Evolutionary conservation across 2,329 filamentous ascomycete species (phyloP).

Genomic region (Pseudocercospora fuligena): DNA sequence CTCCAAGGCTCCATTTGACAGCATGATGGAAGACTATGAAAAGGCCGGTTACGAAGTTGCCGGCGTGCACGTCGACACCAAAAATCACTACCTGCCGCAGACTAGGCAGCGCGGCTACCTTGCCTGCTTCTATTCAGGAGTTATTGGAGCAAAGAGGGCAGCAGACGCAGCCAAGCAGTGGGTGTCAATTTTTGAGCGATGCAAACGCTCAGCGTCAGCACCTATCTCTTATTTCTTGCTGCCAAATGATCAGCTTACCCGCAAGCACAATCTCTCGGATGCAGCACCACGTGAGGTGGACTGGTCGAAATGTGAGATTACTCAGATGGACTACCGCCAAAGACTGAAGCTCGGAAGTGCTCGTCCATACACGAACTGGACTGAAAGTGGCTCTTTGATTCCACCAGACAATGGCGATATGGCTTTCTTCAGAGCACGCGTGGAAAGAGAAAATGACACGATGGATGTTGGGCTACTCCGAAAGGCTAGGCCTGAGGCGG

Average conservation of each 20-base stretch:
- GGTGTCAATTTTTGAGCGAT: constrained; percentile 49
- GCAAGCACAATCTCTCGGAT: too few species aligned
- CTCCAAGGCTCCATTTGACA: constrained; percentile 62
- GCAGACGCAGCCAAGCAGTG: too few species aligned
- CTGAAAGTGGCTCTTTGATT: constrained; percentile 57
- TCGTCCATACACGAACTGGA: constrained; percentile 65
- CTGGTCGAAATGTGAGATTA: constrained; percentile 63
- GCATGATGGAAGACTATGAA: constrained; percentile 47
- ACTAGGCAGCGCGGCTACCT: constrained; percentile 51
- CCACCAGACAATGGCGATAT: constrained; percentile 64
- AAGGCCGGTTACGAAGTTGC: constrained; percentile 61
- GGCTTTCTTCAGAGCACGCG: too few species aligned
- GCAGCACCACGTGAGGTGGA: constrained; percentile 41
- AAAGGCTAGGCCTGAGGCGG: constrained; percentile 43
- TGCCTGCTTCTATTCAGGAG: constrained; percentile 49
- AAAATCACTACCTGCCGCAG: constrained; percentile 75
- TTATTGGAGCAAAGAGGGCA: too few species aligned
- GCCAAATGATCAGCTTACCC: constrained; percentile 47
- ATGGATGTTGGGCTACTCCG: constrained; percentile 64
- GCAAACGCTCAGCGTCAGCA: constrained; percentile 64
- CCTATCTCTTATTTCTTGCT: constrained; percentile 67
- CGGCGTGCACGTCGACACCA: constrained; percentile 64
- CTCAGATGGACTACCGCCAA: constrained; percentile 63
- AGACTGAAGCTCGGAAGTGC: constrained; percentile 56
- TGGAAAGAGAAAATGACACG: constrained; percentile 67